Evolutionary conservation across 148 eudicot genomes (phyloP), one percentile per base, ranked within the genome.

Genomic region (Linanthus parryae): DNA sequence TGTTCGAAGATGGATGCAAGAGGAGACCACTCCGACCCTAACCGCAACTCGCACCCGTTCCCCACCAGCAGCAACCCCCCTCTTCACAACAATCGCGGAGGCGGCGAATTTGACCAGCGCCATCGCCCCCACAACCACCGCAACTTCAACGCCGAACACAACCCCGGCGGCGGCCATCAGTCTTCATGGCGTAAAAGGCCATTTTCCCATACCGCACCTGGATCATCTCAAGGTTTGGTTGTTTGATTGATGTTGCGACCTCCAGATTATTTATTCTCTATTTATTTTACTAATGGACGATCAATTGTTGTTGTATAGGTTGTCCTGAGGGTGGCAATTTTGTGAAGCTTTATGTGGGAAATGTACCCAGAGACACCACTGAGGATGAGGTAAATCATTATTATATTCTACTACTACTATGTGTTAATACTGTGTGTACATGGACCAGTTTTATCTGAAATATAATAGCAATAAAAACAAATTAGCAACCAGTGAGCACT

Each of bases 301-400:
- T 11, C 14, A 38, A 38, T 38, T 38, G 16, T 38, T 43, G 12
- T 43, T 14, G 18, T 14, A 25, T 65, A 77, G 88, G 70, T 57
- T 56, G 42, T 54, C 29, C 8, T 43, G 88, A 67, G 43, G 73
- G 63, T 15, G 67, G 68, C 29, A 51, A 50, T 57, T 65, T 23
- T 59, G 83, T 71, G 38, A 84, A 89, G 36, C 79, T 89, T 5
- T 88, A 68, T 44, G 87, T 82, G 0, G 84, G 47, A 25, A 78
- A 72, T 28, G 41, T 79, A 58, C 74, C 94, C 7, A 69, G 75
- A 37, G 63, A 72, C 41, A 56, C 55, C 7, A 62, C 65, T 1
- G 70, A 74, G 65, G 72, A 77, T 4, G 77, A 88, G 64, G 96
- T 84, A 51, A 52, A 68, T 50, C 21, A n/a, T 42, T 45, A 20